Evolutionary conservation across 768 basidiomycete genomes (phyloP).

Genomic region (Suillus occidentalis): DNA sequence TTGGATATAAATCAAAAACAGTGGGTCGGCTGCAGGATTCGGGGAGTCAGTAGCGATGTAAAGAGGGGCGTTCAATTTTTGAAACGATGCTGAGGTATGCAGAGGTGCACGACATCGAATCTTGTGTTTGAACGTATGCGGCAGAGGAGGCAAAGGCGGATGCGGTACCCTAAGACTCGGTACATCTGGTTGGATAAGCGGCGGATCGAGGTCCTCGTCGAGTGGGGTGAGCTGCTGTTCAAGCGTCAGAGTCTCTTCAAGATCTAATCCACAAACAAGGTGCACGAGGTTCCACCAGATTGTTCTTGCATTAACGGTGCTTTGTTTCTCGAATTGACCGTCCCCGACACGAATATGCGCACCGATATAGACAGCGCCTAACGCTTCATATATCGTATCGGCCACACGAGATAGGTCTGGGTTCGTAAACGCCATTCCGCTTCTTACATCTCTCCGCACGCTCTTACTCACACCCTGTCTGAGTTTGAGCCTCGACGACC

Average conservation of each 20-base stretch:
- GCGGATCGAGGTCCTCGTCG: slow-evolving; percentile 13
- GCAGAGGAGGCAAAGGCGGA: slow-evolving; percentile 28
- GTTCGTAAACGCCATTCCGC: slow-evolving; percentile 58
- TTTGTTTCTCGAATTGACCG: slow-evolving; percentile 52
- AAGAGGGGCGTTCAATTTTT: slow-evolving; percentile 54
- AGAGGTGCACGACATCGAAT: slow-evolving; percentile 40
- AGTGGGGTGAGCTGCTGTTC: slow-evolving; percentile 16
- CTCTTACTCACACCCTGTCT: slow-evolving; percentile 38
- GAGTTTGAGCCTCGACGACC: slow-evolving; percentile 66
- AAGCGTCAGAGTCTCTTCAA: slow-evolving; percentile 34
- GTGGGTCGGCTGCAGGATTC: slow-evolving; percentile 39
- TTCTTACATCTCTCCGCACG: slow-evolving; percentile 49
- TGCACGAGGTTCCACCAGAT: slow-evolving; percentile 62
- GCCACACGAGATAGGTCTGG: slow-evolving; percentile 44
- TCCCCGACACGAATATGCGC: slow-evolving; percentile 72
- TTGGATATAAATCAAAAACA: slow-evolving; percentile 44
- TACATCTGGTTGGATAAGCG: slow-evolving; percentile 20
- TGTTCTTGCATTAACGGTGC: slow-evolving; percentile 40
- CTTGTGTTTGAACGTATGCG: slow-evolving; percentile 12
- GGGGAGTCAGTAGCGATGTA: slow-evolving; percentile 66
- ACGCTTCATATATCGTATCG: slow-evolving; percentile 39
- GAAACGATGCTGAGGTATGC: slow-evolving; percentile 35
- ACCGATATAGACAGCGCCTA: slow-evolving; percentile 55
- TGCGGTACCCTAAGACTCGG: slow-evolving; percentile 25
- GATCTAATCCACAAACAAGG: slow-evolving; percentile 43